A percentile compares a stretch with the other conserved stretches of the same genome.
phyloP scores from a whole-genome alignment of 192 early-diverging fungal genomes.

The Umbelopsis sp. region DNA sequence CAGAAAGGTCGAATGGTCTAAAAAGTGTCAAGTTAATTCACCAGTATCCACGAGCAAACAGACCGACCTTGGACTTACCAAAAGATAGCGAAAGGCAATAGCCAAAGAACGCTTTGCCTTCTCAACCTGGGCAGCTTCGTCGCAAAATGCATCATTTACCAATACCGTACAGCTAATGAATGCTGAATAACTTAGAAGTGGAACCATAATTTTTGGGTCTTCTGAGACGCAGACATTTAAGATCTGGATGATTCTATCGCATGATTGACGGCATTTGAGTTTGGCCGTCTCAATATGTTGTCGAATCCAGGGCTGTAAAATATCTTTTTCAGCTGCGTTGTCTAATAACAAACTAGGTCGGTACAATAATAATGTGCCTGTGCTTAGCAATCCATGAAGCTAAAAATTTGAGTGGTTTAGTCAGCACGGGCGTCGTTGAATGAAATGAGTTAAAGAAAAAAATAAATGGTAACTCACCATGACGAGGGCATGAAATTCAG shows the following conservation, averaged over 20 bases:
- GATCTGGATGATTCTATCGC: constrained; percentile 1
- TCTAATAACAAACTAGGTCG: constrained; percentile 1
- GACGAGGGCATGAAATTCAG: constrained; percentile 11
- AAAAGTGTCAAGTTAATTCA: background rate
- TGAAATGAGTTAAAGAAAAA: background rate
- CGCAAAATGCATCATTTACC: constrained; percentile 2
- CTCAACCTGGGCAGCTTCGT: background rate
- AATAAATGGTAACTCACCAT: background rate
- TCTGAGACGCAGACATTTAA: constrained; percentile 1
- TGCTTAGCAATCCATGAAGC: background rate
- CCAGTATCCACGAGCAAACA: background rate
- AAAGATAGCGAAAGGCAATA: background rate
- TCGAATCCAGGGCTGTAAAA: background rate
- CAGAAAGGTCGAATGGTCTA: constrained; percentile 50
- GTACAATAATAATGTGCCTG: background rate
- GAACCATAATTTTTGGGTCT: constrained; percentile 11
- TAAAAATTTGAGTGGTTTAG: background rate
- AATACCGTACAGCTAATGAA: background rate
- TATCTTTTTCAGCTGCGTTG: background rate
- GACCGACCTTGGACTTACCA: background rate
- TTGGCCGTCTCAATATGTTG: constrained; percentile 1
- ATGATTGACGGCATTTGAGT: background rate
- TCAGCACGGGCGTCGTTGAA: background rate
- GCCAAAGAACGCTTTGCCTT: background rate
- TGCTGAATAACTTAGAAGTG: constrained; percentile 12